Conservation (phyloP, 192 early-diverging fungal species). For the Coemansia sp. region DNA sequence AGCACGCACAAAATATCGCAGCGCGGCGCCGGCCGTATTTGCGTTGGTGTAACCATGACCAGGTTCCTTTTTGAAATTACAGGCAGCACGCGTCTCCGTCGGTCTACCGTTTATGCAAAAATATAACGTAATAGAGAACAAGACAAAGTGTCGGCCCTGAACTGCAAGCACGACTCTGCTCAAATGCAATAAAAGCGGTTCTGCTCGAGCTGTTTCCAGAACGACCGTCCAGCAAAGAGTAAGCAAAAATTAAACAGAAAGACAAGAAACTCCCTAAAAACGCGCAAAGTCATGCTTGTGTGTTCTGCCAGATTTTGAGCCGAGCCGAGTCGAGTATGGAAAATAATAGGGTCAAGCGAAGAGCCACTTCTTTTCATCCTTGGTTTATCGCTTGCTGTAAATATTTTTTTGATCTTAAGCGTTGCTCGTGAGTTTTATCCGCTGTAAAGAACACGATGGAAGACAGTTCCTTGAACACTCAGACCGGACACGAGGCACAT, state of each 20-base stretch:
- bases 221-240: background rate
- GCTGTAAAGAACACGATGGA: background rate
- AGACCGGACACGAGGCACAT: background rate
- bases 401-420: background rate
- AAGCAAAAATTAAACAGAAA: background rate
- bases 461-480: background rate
- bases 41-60: constrained; percentile 42
- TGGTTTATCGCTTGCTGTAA: background rate
- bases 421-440: background rate
- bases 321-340: background rate
- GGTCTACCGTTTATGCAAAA: background rate
- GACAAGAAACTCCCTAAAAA: background rate
- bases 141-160: background rate
- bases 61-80: background rate
- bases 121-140: background rate
- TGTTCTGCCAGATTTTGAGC: background rate
- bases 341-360: background rate
- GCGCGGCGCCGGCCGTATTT: constrained; percentile 47
- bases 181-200: background rate
- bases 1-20: constrained; percentile 55
- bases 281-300: too few relatives aligned
- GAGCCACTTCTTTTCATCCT: background rate
- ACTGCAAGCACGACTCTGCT: background rate
- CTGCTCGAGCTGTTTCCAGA: background rate
- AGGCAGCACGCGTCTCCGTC: background rate